Conservation (phyloP, 495 filamentous ascomycete species). For the Hypomontagnella monticulosa region DNA sequence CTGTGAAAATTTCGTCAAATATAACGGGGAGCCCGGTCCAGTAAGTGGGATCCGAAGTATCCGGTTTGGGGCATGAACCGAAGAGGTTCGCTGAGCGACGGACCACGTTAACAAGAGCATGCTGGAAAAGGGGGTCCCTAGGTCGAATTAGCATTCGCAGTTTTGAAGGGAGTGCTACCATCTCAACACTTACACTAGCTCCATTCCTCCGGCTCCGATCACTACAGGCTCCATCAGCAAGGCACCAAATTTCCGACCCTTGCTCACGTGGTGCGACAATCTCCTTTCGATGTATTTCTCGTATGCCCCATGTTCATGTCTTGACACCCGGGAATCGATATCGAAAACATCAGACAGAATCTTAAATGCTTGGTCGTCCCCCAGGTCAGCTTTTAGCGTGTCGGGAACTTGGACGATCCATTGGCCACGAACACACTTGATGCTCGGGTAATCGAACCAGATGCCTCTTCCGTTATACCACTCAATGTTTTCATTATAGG, state of each 20-base stretch:
- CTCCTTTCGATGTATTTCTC: constrained; percentile 63
- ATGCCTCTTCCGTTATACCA: constrained; percentile 79
- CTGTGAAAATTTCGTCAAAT: constrained; percentile 85
- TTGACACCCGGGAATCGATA: constrained; percentile 56
- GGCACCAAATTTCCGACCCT: constrained; percentile 75
- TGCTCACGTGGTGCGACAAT: constrained; percentile 58
- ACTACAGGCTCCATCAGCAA: constrained; percentile 79
- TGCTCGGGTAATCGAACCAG: constrained; percentile 79
- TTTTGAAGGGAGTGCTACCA: not conserved
- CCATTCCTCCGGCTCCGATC: constrained; percentile 81
- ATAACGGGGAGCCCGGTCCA: constrained; percentile 80
- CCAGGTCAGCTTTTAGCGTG: constrained; percentile 57
- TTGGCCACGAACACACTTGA: constrained; percentile 67
- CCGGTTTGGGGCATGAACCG: constrained; percentile 13
- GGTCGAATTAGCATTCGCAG: constrained; percentile 22
- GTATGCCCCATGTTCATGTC: constrained; percentile 59
- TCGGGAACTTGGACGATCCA: constrained; percentile 70
- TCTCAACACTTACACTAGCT: constrained; percentile 66
- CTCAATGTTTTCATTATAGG: constrained; percentile 77
- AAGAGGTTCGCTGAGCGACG: constrained; percentile 66
- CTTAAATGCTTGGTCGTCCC: constrained; percentile 55
- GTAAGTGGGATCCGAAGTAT: constrained; percentile 23
- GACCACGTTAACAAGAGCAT: constrained; percentile 68
- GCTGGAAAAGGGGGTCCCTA: constrained; percentile 82
- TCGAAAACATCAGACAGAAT: constrained; percentile 70